Conservation (phyloP, 1,284 basidiomycete species). For the Exobasidium cylindrosporum region DNA sequence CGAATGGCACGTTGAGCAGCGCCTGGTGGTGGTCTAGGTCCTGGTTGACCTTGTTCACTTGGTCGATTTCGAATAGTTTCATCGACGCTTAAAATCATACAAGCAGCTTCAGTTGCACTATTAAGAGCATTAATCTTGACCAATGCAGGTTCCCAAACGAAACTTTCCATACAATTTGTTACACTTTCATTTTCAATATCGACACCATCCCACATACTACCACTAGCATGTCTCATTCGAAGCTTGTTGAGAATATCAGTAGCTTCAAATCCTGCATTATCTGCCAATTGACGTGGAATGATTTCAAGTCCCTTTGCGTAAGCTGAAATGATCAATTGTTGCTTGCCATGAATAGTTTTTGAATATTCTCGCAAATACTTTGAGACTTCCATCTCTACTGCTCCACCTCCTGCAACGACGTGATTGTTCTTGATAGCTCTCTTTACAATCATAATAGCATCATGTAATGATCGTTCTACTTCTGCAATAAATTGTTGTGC, state of each 20-base stretch:
- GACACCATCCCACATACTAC: slow-evolving; percentile 83
- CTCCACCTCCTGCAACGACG: slow-evolving; percentile 95
- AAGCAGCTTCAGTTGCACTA: slow-evolving; percentile 93
- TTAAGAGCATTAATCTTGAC: slow-evolving; percentile 94
- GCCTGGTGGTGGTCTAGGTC: slow-evolving; percentile 46
- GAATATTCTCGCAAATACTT: slow-evolving; percentile 86
- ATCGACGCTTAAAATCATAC: slow-evolving; percentile 66
- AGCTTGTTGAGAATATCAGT: slow-evolving; percentile 97
- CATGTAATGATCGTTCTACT: slow-evolving; percentile 93
- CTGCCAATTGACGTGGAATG: slow-evolving; percentile 96
- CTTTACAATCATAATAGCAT: slow-evolving; percentile 99
- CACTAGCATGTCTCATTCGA: slow-evolving; percentile 90
- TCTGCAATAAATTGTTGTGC: slow-evolving; percentile 99
- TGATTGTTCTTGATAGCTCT: slow-evolving; percentile 92
- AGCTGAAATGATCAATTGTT: slow-evolving; percentile 88
- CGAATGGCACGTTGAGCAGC: slow-evolving; percentile 48
- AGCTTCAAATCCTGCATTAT: slow-evolving; percentile 96
- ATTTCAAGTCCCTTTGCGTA: slow-evolving; percentile 96
- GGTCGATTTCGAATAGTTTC: slow-evolving; percentile 47
- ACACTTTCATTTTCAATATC: slow-evolving; percentile 87
- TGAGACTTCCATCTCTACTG: slow-evolving; percentile 97
- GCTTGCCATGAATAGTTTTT: slow-evolving; percentile 89
- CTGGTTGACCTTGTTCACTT: slow-evolving; percentile 36
- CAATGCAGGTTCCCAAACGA: slow-evolving; percentile 96
- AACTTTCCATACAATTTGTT: slow-evolving; percentile 88